These are phyloP conservation scores for Debaryomyces coudertii DNA, from an alignment of 1,139 yeast species.

Conservation along the genomic window DNA sequence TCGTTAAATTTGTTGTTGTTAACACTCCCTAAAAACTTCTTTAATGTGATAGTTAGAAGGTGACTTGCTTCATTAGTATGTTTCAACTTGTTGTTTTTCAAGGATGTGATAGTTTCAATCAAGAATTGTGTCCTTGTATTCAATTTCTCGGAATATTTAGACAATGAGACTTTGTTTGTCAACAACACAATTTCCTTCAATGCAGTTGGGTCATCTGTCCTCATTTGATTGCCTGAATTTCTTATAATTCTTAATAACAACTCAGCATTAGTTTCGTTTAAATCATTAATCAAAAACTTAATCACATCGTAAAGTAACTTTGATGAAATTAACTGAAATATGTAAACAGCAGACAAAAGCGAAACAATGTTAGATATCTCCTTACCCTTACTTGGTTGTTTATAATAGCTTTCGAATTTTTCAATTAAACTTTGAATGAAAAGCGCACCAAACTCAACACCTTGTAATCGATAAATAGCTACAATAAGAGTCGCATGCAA, in stretches of 20 bases:
- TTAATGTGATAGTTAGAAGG: constrained; percentile 59
- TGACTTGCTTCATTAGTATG: constrained; percentile 51
- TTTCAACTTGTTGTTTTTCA: constrained; percentile 83
- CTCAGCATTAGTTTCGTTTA: constrained; percentile 77
- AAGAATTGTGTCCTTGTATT: constrained; percentile 78
- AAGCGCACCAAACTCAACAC: constrained; percentile 88
- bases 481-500: constrained; percentile 79
- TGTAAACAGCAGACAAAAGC: constrained; percentile 73
- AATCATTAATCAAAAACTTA: constrained; percentile 53
- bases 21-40: constrained; percentile 63
- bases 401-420: constrained; percentile 48
- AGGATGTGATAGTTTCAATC: constrained; percentile 79
- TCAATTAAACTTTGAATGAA: constrained; percentile 82
- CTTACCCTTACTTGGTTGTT: constrained; percentile 41
- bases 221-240: constrained; percentile 79
- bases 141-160: constrained; percentile 34
- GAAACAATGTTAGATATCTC: constrained; percentile 73
- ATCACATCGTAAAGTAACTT: constrained; percentile 78
- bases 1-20: constrained; percentile 56
- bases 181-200: constrained; percentile 76
- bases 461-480: constrained; percentile 76
- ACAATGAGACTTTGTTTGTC: constrained; percentile 48
- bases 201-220: constrained; percentile 88
- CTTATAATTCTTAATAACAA: constrained; percentile 70
- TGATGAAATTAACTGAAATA: constrained; percentile 75